Percentiles rank a stretch among this genome's conserved stretches.
Evolutionary conservation across 352 stramenopile genomes (phyloP).

Genomic region (Phytophthora pini): DNA sequence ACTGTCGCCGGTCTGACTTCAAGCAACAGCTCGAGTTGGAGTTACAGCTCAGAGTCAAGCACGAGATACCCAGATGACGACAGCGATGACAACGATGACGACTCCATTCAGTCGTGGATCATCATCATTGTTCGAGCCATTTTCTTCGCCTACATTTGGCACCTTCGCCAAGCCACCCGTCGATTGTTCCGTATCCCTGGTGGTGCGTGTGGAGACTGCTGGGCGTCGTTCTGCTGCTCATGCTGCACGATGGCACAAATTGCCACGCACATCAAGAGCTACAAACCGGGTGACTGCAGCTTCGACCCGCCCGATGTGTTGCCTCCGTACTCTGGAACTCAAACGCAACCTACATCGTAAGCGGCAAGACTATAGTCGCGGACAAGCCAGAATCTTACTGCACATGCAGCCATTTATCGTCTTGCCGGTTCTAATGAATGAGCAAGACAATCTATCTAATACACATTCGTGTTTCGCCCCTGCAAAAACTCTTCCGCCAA

Average conservation of each 20-base stretch:
- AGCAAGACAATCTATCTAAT: too few relatives aligned
- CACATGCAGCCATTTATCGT: too few relatives aligned
- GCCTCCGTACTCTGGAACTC: conserved; percentile 34
- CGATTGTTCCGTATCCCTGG: conserved; percentile 36
- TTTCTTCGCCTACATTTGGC: conserved; percentile 40
- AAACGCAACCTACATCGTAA: background rate
- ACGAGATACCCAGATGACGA: conserved; percentile 4
- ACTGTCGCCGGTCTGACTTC: conserved; percentile 32
- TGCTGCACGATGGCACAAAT: conserved; percentile 56
- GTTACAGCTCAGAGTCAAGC: too few relatives aligned
- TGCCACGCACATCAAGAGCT: conserved; percentile 58
- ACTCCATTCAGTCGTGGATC: conserved; percentile 31
- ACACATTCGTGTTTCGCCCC: too few relatives aligned
- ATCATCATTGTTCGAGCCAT: conserved; percentile 32
- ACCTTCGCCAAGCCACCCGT: conserved; percentile 52
- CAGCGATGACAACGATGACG: conserved; percentile 9
- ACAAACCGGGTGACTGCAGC: conserved; percentile 51
- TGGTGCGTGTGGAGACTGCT: conserved; percentile 32
- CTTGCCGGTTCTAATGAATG: too few relatives aligned
- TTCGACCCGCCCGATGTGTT: conserved; percentile 47
- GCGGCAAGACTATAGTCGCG: too few relatives aligned
- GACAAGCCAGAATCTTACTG: too few relatives aligned
- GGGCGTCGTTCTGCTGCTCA: conserved; percentile 36
- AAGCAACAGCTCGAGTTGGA: conserved; percentile 3
- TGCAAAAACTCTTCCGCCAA: too few relatives aligned